Base-by-base conservation (phyloP, 768 basidiomycete species). In the Macrocybe gigantea region DNA sequence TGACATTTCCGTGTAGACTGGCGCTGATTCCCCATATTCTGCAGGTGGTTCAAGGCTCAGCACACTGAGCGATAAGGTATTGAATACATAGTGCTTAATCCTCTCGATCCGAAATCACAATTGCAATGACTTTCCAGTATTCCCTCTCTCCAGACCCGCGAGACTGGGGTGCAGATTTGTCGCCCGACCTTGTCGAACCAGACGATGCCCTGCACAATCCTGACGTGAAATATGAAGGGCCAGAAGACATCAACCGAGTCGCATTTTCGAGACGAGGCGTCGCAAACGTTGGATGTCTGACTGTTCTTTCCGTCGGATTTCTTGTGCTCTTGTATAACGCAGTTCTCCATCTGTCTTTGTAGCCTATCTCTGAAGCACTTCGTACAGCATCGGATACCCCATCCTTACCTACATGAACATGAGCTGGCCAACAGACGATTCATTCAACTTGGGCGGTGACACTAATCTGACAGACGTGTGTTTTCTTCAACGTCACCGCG, bases 131-230 rank as follows among this genome's bases (percentile, higher is more conserved):
- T 10, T 14, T 37, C 12, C 41, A 88, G 85, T 86, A 77, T 57
- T 75, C 80, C 7, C 67, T 88, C 12, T 69, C 80, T 2, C 72
- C 81, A 9, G 85, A 89, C 56, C 84, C 84, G 10, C 72, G 76
- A 12, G 66, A 68, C 15, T 88, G 86, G 86, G 82, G 83, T 14
- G 74, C 76, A 14, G 75, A 78, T 56, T 57, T 85, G 36, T 78
- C 73, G 14, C 68, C 72, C 5, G 74, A 79, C 58, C 52, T 71
- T 37, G 66, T 74, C 15, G 87, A 90, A 53, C 60, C 78, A 5
- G 87, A 89, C 59, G 88, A 90, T 60, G 77, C 78, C 40, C 67
- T 90, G 13, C 87, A 90, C 60, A 78, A 87, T 52, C 87, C 87
- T 30, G 72, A 80, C 49, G 53, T 58, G 44, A 58, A 56, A 31